These are phyloP conservation scores for Tricholoma flavovirens DNA, from an alignment of 768 basidiomycete species.

Conservation along the genomic window DNA sequence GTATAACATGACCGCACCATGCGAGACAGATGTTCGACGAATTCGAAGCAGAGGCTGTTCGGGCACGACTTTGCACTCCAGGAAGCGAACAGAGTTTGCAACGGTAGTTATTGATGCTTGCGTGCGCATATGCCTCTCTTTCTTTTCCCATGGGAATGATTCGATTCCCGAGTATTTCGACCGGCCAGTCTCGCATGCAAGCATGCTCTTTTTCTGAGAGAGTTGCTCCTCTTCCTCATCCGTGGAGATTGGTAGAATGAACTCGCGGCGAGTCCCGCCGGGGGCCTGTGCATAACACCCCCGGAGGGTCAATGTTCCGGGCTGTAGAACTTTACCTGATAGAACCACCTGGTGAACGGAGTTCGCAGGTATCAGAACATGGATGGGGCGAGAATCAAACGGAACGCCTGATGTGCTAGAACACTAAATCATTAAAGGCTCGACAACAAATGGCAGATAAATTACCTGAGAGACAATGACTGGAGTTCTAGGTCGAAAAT, in stretches of 20 bases:
- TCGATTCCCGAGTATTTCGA: constrained; percentile 73
- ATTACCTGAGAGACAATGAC: constrained; percentile 73
- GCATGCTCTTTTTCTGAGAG: constrained; percentile 49
- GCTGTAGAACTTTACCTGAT: constrained; percentile 54
- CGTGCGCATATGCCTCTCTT: constrained; percentile 32
- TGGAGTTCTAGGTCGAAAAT: constrained; percentile 89
- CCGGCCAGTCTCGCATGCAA: constrained; percentile 62
- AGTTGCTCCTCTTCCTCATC: constrained; percentile 64
- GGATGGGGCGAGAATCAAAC: constrained; percentile 61
- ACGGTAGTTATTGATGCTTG: constrained; percentile 15
- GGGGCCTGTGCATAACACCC: constrained; percentile 78
- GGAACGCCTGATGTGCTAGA: constrained; percentile 74
- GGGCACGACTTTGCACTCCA: constrained; percentile 80
- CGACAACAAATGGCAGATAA: background rate
- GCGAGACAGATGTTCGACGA: constrained; percentile 81
- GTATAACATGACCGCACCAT: constrained; percentile 93
- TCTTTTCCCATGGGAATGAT: constrained; percentile 56
- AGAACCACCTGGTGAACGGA: constrained; percentile 71
- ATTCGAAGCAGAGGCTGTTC: constrained; percentile 87
- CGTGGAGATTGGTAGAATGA: constrained; percentile 68
- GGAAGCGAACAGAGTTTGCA: constrained; percentile 38
- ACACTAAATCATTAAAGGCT: constrained; percentile 5
- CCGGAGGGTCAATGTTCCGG: constrained; percentile 65
- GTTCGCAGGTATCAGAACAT: constrained; percentile 66
- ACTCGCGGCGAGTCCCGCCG: constrained; percentile 65